Percentiles rank a stretch among this genome's conserved stretches.
Evolutionary conservation across 2,329 filamentous ascomycete genomes (phyloP).

Genomic region (Verticillium klebahnii): DNA sequence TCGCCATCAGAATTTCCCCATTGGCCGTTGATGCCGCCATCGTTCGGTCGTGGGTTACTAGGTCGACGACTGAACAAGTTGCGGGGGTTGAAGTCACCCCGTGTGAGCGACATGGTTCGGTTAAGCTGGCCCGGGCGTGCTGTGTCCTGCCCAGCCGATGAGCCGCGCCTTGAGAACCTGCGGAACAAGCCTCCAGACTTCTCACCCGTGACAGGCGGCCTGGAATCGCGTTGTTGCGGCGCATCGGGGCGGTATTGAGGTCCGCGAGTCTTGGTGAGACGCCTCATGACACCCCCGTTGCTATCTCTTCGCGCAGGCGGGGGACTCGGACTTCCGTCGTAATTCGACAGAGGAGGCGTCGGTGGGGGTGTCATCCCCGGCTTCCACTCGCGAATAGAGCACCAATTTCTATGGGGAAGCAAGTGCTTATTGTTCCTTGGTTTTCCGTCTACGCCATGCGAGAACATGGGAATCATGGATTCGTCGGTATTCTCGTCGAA

Average conservation of each 20-base stretch:
- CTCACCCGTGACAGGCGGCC: slow-evolving; percentile 43
- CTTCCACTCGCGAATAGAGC: slow-evolving; percentile 79
- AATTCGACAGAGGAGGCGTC: slow-evolving; percentile 53
- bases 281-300: slow-evolving; percentile 36
- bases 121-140: slow-evolving; percentile 35
- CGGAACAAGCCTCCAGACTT: slow-evolving; percentile 19
- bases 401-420: slow-evolving; percentile 91
- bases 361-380: slow-evolving; percentile 71
- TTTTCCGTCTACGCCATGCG: slow-evolving; percentile 83
- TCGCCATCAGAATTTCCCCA: slow-evolving; percentile 43
- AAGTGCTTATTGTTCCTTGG: slow-evolving; percentile 86
- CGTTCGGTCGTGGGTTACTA: slow-evolving; percentile 34
- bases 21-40: slow-evolving; percentile 51
- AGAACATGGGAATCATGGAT: slow-evolving; percentile 92
- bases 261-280: slow-evolving; percentile 37
- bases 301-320: slow-evolving; percentile 22
- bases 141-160: slow-evolving; percentile 21
- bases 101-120: slow-evolving; percentile 58
- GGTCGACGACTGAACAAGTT: slow-evolving; percentile 36
- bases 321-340: slow-evolving; percentile 36
- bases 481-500: slow-evolving; percentile 79
- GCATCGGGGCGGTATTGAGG: slow-evolving; percentile 30
- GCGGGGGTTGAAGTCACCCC: slow-evolving; percentile 42
- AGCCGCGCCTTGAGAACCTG: slow-evolving; percentile 34
- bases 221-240: slow-evolving; percentile 33